These are phyloP conservation scores for Cercospora sojina DNA, from an alignment of 2,329 filamentous ascomycete species.

Conservation along the genomic window DNA sequence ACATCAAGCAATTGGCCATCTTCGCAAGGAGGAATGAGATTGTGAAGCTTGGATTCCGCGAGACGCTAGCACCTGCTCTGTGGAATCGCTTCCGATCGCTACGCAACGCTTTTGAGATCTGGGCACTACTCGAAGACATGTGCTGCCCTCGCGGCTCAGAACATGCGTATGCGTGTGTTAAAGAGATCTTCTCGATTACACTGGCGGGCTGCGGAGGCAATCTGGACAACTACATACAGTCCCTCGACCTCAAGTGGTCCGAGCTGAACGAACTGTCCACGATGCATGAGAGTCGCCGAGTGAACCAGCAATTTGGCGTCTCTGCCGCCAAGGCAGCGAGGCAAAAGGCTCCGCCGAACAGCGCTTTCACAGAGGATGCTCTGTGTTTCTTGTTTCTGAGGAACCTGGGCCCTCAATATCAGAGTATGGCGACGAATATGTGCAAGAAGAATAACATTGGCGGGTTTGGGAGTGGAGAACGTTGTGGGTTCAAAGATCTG, in stretches of 20 bases:
- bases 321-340: conserved; percentile 17
- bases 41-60: conserved; percentile 30
- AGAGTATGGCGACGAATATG: conserved; percentile 29
- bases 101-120: conserved; percentile 30
- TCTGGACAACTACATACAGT: conserved; percentile 32
- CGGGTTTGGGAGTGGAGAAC: conserved; percentile 36
- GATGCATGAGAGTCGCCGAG: conserved; percentile 20
- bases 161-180: conserved; percentile 31
- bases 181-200: conserved; percentile 30
- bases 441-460: conserved; percentile 36
- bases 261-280: conserved; percentile 31
- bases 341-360: conserved; percentile 17
- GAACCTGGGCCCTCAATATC: conserved; percentile 29
- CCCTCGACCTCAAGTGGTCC: conserved; percentile 30
- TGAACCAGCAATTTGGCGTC: conserved; percentile 15
- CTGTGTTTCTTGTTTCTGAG: conserved; percentile 36
- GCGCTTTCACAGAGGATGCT: conserved; percentile 32
- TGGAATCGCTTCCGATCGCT: conserved; percentile 30
- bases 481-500: conserved; percentile 33
- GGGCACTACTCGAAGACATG: conserved; percentile 33
- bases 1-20: conserved; percentile 38
- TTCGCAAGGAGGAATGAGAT: conserved; percentile 35
- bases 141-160: conserved; percentile 34
- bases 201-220: conserved; percentile 26
- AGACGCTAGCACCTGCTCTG: conserved; percentile 29